Evolutionary conservation across 352 stramenopile species (phyloP).

Genomic region (Globisporangium cystogenes): DNA sequence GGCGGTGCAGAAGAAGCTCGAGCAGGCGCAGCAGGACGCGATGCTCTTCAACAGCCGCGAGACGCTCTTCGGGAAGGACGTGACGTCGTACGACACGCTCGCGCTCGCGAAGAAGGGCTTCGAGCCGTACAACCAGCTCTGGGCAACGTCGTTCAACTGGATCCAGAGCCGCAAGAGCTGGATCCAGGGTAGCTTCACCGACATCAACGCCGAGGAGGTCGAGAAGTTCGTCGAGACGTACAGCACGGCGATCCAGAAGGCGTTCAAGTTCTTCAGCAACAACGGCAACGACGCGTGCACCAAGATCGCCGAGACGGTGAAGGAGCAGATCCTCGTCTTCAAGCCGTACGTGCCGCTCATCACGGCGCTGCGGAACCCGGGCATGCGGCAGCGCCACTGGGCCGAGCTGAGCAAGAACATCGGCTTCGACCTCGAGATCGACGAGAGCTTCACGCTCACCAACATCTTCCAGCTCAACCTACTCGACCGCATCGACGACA

Average conservation of each 20-base stretch:
- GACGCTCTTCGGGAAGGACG: slow-evolving; percentile 82
- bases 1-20: slow-evolving; percentile 83
- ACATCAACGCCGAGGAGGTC: slow-evolving; percentile 90
- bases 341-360: slow-evolving; percentile 92
- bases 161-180: slow-evolving; percentile 89
- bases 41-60: slow-evolving; percentile 93
- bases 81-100: slow-evolving; percentile 89
- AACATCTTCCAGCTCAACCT: slow-evolving; percentile 84
- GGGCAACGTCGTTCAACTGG: slow-evolving; percentile 90
- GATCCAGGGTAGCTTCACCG: slow-evolving; percentile 88
- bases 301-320: slow-evolving; percentile 89
- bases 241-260: slow-evolving; percentile 86
- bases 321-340: slow-evolving; percentile 91
- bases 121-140: slow-evolving; percentile 93
- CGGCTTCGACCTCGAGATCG: slow-evolving; percentile 82
- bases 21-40: slow-evolving; percentile 87
- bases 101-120: slow-evolving; percentile 90
- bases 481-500: slow-evolving; percentile 85
- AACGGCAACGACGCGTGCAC: slow-evolving; percentile 79
- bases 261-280: slow-evolving; percentile 91
- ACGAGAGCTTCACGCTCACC: slow-evolving; percentile 85
- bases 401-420: slow-evolving; percentile 82
- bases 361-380: slow-evolving; percentile 86
- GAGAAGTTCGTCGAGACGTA: slow-evolving; percentile 88
- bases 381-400: slow-evolving; percentile 95